Conservation (phyloP, 163 green algal genomes). For the Chlamydomonas reinhardtii region DNA sequence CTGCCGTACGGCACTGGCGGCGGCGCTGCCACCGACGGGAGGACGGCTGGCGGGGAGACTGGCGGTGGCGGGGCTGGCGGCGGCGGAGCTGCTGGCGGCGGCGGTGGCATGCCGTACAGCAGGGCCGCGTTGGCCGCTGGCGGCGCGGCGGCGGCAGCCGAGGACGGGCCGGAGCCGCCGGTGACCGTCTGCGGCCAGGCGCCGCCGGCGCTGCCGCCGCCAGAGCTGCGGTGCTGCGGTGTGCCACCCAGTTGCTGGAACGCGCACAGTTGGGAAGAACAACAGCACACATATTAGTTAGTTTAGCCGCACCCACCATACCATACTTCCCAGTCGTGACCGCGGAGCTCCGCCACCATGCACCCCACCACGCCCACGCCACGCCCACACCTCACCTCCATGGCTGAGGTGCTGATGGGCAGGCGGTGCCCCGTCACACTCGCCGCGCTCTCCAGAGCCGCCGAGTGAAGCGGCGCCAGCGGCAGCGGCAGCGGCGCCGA, state of each 20-base stretch:
- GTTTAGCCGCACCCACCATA: too few species aligned
- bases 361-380: too few species aligned
- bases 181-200: neutral
- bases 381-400: conserved; percentile 1
- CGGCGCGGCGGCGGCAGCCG: neutral
- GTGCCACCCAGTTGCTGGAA: neutral
- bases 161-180: neutral
- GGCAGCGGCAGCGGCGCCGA: neutral
- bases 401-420: conserved; percentile 35
- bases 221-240: neutral
- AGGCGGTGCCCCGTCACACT: conserved; percentile 2
- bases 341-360: too few species aligned
- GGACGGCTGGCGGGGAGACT: neutral
- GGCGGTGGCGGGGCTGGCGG: neutral
- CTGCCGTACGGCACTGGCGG: too few species aligned
- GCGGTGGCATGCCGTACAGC: neutral
- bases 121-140: neutral
- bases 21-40: too few species aligned
- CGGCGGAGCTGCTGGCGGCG: neutral
- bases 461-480: neutral
- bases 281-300: too few species aligned
- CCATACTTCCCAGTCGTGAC: too few species aligned
- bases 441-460: conserved; percentile 7
- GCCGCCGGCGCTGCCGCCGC: neutral
- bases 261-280: neutral